phyloP scores from a whole-genome alignment of 129 eudicot species.

The sunflower (Helianthus annuus) region HanXRQr2.0-SUNRISE NC_035444.2:1207157-1207656 shows the following conservation, averaged over 20 bases:
- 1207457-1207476: neutral
- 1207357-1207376: neutral
- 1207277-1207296: neutral
- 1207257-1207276: neutral
- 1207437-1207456: conserved; percentile 2
- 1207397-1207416: neutral
- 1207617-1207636: neutral
- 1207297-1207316: neutral
- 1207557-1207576: neutral
- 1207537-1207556: conserved; percentile 1
- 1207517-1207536: neutral
- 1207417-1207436: neutral
- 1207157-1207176: conserved; percentile 4
- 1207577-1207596: conserved; percentile 4
- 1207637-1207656: neutral
- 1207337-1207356: neutral
- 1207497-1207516: neutral
- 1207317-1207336: conserved; percentile 10
- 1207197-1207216: conserved; percentile 11
- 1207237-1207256: neutral
- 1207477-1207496: conserved; percentile 1
- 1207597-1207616: neutral
- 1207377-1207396: neutral
- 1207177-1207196: neutral
- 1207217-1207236: neutral